Evolutionary conservation across 345 rosid genomes (phyloP).

Genomic region (Acer negundo): DNA sequence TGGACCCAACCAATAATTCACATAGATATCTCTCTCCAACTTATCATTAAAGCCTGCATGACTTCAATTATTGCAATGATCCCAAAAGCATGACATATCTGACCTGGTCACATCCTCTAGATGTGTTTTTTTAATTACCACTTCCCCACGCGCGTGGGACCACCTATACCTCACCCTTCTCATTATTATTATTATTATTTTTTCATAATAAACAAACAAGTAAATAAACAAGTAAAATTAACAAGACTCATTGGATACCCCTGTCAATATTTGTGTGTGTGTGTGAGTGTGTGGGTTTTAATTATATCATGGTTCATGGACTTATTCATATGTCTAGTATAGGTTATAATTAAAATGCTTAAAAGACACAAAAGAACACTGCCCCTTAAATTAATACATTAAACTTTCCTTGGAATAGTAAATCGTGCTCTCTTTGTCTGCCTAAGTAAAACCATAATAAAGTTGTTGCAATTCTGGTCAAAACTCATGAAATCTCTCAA

Average conservation of each 20-base stretch:
- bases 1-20: conserved; percentile 30
- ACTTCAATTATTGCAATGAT: conserved; percentile 94
- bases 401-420: conserved; percentile 42
- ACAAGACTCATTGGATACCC: conserved; percentile 40
- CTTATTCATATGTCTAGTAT: too few relatives aligned
- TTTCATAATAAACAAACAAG: too few relatives aligned
- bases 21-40: conserved; percentile 18
- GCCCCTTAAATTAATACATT: too few relatives aligned
- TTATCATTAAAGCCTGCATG: conserved; percentile 81
- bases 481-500: too few relatives aligned
- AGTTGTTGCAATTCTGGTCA: background rate
- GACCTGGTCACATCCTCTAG: conserved; percentile 52
- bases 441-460: conserved; percentile 18
- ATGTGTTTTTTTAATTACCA: conserved; percentile 23
- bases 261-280: too few relatives aligned
- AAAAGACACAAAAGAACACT: conserved; percentile 2
- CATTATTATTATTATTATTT: background rate
- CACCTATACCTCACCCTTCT: background rate
- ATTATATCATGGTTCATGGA: too few relatives aligned
- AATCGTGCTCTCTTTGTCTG: conserved; percentile 51
- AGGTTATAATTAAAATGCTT: conserved; percentile 10
- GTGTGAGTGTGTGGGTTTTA: too few relatives aligned
- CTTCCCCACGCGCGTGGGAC: conserved; percentile 40
- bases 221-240: too few relatives aligned
- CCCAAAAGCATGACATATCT: conserved; percentile 93